Evolutionary conservation across 805 yeast species (phyloP), one percentile per base, ranked within the genome.

Genomic region (Hanseniaspora singularis): DNA sequence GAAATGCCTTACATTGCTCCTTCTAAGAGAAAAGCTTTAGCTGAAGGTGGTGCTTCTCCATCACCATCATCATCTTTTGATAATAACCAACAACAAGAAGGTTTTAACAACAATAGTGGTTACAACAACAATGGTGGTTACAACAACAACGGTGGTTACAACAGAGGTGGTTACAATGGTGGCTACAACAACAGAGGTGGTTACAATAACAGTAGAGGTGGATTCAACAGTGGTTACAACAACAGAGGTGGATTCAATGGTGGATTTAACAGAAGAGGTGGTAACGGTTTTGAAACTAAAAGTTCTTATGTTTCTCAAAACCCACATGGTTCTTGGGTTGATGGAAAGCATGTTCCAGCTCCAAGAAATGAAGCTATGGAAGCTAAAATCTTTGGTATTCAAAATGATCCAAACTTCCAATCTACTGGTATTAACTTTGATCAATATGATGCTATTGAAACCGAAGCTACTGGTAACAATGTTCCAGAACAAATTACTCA

Each of bases 341-440:
- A 87, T 60, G 97, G 96, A 56, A 76, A 76, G 60, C 97, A 89
- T 63, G 71, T 77, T 54, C 94, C 94, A 50, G 85, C 94, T 51
- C 73, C 78, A 49, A 72, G 67, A 54, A 81, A 83, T 65, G 76
- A 74, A 57, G 69, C 70, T 50, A 58, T 79, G 54, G 98, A 92
- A 69, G 57, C 71, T 49, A 87, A 85, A 59, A 71, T 92, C 52
- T 94, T 83, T 57, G 98, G 99, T 59, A 94, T 79, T 58, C 62
- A 69, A 27, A 69, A 67, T 34, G 73, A 71, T 52, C 73, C 86
- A 57, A 59, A 63, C 33, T 77, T 79, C 70, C 96, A 84, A 71
- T 79, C 94, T 45, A 82, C 95, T 32, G 99, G 99, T 74, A 92
- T 92, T 69, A 92, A 92, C 71, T 92, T 92, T 61, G 99, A 94